phyloP scores from a whole-genome alignment of 257 asterid genomes.

The Plectranthus barbatus region DNA sequence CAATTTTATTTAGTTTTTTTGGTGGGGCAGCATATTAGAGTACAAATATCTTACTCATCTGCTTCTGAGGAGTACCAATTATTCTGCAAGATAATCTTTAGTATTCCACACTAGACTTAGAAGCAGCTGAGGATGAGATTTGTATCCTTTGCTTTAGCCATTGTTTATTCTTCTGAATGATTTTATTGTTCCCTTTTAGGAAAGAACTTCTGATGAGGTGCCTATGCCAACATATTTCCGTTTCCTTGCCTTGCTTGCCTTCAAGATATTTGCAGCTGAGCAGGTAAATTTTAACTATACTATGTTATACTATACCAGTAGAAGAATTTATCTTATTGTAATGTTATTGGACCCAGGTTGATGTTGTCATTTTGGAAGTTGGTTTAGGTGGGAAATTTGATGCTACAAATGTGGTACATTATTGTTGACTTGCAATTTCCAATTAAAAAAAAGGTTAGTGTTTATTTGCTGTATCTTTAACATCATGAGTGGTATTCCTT shows the following conservation, averaged over 20 bases:
- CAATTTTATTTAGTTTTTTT: too few relatives aligned
- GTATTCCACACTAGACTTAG: too few relatives aligned
- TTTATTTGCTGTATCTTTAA: constrained; percentile 15
- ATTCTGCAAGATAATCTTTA: too few relatives aligned
- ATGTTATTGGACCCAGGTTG: constrained; percentile 57
- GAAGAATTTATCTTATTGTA: constrained; percentile 10
- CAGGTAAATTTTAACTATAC: constrained; percentile 39
- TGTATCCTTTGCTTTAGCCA: constrained; percentile 13
- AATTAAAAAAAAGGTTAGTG: background rate
- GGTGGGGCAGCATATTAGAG: too few relatives aligned
- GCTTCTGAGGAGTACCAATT: too few relatives aligned
- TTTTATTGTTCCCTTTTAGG: constrained; percentile 35
- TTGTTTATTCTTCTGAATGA: constrained; percentile 9
- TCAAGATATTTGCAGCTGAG: constrained; percentile 89
- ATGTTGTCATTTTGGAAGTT: constrained; percentile 93
- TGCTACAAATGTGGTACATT: constrained; percentile 89
- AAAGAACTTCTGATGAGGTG: constrained; percentile 44
- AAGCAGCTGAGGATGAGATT: too few relatives aligned
- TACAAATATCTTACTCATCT: too few relatives aligned
- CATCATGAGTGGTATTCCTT: constrained; percentile 19
- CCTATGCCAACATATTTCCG: constrained; percentile 98
- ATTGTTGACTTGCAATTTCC: constrained; percentile 8
- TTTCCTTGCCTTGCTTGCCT: constrained; percentile 93
- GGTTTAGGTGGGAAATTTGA: constrained; percentile 95
- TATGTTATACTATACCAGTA: background rate